A percentile compares a stretch with the other conserved stretches of the same genome.
Evolutionary conservation across 441 rosid genomes (phyloP).

Genomic region (Capsella rubella): DNA sequence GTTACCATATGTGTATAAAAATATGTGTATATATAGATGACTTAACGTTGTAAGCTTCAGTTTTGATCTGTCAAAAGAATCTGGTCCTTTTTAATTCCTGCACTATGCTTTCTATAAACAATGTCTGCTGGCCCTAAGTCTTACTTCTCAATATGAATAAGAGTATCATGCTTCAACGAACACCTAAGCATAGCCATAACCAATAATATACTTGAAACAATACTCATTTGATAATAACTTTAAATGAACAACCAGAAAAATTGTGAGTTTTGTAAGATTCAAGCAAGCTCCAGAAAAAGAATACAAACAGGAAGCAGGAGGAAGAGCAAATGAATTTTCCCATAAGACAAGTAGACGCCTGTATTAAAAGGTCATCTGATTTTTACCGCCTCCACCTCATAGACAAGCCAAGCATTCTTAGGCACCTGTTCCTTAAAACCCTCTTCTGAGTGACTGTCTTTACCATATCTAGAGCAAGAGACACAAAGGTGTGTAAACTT

Average conservation of each 20-base stretch:
- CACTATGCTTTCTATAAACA: slow-evolving; percentile 19
- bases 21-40: slow-evolving; percentile 31
- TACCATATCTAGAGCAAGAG: slow-evolving; percentile 26
- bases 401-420: slow-evolving; percentile 54
- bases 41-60: slow-evolving; percentile 38
- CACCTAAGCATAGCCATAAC: background rate
- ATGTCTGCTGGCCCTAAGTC: slow-evolving; percentile 19
- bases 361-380: slow-evolving; percentile 31
- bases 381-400: slow-evolving; percentile 58
- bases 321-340: background rate
- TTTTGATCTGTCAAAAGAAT: slow-evolving; percentile 45
- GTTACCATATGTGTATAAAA: slow-evolving; percentile 29
- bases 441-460: slow-evolving; percentile 42
- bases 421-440: slow-evolving; percentile 48
- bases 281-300: background rate
- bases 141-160: slow-evolving; percentile 18
- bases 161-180: slow-evolving; percentile 26
- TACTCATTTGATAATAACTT: background rate
- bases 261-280: slow-evolving; percentile 4
- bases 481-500: slow-evolving; percentile 8
- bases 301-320: background rate
- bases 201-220: background rate
- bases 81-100: slow-evolving; percentile 27
- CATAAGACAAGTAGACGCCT: slow-evolving; percentile 6
- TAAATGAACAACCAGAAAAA: background rate